Evolutionary conservation across 1,284 basidiomycete species (phyloP), one percentile per base, ranked within the genome.

Genomic region (Mycosarcoma maydis): DNA sequence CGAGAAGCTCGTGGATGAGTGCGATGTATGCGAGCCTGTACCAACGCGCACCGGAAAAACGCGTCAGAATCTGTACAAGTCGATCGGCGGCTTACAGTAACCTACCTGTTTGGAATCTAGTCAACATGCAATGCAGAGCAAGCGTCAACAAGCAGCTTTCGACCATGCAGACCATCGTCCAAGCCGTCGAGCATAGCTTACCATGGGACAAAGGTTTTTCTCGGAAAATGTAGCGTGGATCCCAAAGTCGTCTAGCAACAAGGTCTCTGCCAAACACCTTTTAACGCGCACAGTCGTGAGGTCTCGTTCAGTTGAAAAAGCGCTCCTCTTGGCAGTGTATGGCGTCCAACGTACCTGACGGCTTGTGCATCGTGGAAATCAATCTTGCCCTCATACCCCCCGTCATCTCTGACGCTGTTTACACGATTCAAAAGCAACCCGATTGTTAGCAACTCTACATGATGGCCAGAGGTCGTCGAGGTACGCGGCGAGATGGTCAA

Each of bases 331-430:
- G 6, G 13, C 6, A 29, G 27, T n/a, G 3, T 22, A 4, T 6
- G 22, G 32, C 20, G 5, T 3, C 19, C n/a, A 4, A 48, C 53
- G 19, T 37, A 60, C 49, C 59, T 44, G 5, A 70, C 60, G 3
- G 67, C 60, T 6, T 33, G 20, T 2, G 67, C 45, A 44, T 65
- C 49, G 17, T 64, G 67, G 34, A 70, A 70, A 22, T 70, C 67
- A 16, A 70, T 14, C 38, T 65, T 65, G 30, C 60, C 67, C 27
- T 69, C 66, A 39, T 50, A 60, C 10, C 66, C 66, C 6, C 66
- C 55, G 8, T 59, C 44, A 22, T 64, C 66, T 8, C 14, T 59
- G 20, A 64, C 66, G 16, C 51, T 60, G 39, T 47, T 10, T 34
- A 9, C 16, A 7, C 9, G 11, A 46, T 16, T 2, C 13, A 9